phyloP scores from a whole-genome alignment of 1,284 basidiomycete species.

The Uromyces viciae-fabae region DNA sequence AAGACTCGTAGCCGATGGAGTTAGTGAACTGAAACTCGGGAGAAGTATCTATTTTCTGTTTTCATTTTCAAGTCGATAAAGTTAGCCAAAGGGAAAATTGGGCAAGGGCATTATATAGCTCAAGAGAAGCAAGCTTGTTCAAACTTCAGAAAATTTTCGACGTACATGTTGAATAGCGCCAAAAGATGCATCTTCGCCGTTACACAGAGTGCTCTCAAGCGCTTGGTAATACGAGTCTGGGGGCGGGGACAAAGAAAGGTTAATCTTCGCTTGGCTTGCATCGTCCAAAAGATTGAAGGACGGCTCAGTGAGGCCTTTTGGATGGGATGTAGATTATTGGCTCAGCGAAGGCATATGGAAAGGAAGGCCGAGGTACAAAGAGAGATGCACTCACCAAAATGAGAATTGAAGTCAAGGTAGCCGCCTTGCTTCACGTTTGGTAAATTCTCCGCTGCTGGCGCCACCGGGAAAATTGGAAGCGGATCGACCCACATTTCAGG shows the following conservation, averaged over 20 bases:
- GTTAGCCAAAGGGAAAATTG: not conserved
- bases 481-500: not conserved
- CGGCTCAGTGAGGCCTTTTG: not conserved
- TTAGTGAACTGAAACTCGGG: not conserved
- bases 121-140: too few relatives aligned
- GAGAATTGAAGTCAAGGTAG: not conserved
- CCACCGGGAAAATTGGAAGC: not conserved
- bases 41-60: not conserved
- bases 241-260: not conserved
- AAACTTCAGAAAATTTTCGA: not conserved
- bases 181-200: not conserved
- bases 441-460: not conserved
- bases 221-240: not conserved
- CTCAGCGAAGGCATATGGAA: not conserved
- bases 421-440: not conserved
- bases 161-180: not conserved
- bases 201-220: not conserved
- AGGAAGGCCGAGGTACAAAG: not conserved
- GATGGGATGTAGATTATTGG: not conserved
- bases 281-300: constrained; percentile 4
- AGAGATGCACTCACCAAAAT: constrained; percentile 4
- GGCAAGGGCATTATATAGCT: too few relatives aligned
- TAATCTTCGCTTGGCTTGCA: not conserved
- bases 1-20: not conserved
- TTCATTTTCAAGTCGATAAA: not conserved